These are phyloP conservation scores for Morella rubra DNA, from an alignment of 306 rosid genomes.

Conservation along the genomic window DNA sequence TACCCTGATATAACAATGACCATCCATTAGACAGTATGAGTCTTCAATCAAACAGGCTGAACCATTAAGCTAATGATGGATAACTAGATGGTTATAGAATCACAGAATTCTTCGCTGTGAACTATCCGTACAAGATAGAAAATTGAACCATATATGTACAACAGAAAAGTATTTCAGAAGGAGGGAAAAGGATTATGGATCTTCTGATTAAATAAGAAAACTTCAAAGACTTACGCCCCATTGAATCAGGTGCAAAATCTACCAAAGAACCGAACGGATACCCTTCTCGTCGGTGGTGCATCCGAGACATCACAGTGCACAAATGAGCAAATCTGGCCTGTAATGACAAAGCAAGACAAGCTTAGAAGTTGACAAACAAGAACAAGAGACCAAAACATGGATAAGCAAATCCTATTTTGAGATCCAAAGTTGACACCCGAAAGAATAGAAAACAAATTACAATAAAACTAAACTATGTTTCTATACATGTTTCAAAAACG, in stretches of 20 bases:
- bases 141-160: not conserved
- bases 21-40: conserved; percentile 8
- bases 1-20: conserved; percentile 7
- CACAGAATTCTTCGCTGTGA: not conserved
- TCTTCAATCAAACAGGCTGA: not conserved
- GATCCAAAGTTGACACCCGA: conserved; percentile 9
- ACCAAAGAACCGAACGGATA: conserved; percentile 99
- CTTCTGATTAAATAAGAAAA: conserved; percentile 17
- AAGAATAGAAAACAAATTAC: not conserved
- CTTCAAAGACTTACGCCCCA: conserved; percentile 79
- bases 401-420: conserved; percentile 9
- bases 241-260: conserved; percentile 92
- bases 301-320: conserved; percentile 98
- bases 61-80: not conserved
- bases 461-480: not conserved
- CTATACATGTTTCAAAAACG: too few species aligned
- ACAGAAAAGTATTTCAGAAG: conserved; percentile 1
- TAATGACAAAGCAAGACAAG: conserved; percentile 36
- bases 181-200: conserved; percentile 6
- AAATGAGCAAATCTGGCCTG: conserved; percentile 99
- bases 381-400: not conserved
- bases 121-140: not conserved
- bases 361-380: conserved; percentile 14
- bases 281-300: conserved; percentile 98
- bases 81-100: not conserved